Evolutionary conservation across 352 stramenopile species (phyloP).

Genomic region (Phytophthora foliorum): DNA sequence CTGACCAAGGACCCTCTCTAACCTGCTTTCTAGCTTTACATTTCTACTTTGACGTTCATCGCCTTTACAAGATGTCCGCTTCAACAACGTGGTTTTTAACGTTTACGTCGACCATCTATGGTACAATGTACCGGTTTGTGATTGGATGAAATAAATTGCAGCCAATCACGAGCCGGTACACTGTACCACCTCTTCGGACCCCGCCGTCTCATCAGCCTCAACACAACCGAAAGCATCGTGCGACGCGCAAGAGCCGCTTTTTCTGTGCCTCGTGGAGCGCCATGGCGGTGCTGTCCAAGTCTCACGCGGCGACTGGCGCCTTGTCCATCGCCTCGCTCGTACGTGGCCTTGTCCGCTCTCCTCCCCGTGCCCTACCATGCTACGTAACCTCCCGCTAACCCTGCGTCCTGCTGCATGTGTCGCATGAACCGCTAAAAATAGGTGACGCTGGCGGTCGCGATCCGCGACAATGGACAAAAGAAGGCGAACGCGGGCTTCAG

Average conservation of each 20-base stretch:
- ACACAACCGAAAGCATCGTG: constrained; percentile 38
- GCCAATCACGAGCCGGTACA: neutral
- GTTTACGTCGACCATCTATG: constrained; percentile 2
- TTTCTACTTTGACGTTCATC: neutral
- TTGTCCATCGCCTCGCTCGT: constrained; percentile 58
- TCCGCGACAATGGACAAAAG: constrained; percentile 72
- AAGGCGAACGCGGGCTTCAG: constrained; percentile 55
- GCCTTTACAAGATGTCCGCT: too few relatives aligned
- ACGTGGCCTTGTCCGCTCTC: constrained; percentile 5
- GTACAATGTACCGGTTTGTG: too few relatives aligned
- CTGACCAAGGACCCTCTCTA: too few relatives aligned
- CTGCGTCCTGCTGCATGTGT: constrained; percentile 12
- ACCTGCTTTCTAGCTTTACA: too few relatives aligned
- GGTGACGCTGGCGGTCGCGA: constrained; percentile 70
- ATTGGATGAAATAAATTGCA: too few relatives aligned
- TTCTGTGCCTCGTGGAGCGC: neutral
- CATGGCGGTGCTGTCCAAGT: constrained; percentile 76
- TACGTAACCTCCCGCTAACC: constrained; percentile 6
- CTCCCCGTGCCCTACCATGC: neutral
- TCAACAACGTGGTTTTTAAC: neutral
- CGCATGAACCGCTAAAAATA: constrained; percentile 22
- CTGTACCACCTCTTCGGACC: neutral
- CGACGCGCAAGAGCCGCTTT: constrained; percentile 2
- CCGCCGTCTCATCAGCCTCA: neutral
- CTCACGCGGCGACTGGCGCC: constrained; percentile 48